These are phyloP conservation scores for Vigna nakashimae DNA, from an alignment of 306 rosid genomes.

Conservation along the genomic window DNA sequence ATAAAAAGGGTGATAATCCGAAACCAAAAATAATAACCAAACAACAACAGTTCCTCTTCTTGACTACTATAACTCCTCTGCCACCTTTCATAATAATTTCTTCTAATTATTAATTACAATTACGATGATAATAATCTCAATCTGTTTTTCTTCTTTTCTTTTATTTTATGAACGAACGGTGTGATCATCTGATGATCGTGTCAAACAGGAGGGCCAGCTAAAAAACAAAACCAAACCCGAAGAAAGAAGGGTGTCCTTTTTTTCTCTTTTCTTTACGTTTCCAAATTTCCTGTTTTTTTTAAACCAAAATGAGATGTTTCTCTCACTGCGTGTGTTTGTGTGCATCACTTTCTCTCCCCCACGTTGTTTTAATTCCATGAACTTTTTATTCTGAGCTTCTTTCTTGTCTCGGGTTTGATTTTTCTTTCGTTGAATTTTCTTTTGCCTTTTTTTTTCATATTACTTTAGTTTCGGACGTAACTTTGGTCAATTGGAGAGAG, in stretches of 20 bases:
- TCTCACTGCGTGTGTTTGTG: slow-evolving; percentile 26
- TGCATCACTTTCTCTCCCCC: slow-evolving; percentile 17
- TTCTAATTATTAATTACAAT: slow-evolving; percentile 32
- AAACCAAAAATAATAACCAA: slow-evolving; percentile 54
- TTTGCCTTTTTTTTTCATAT: not conserved
- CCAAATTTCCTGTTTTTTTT: not conserved
- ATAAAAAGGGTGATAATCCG: slow-evolving; percentile 46
- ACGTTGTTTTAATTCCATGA: slow-evolving; percentile 51
- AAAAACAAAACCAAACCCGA: slow-evolving; percentile 34
- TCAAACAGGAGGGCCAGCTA: slow-evolving; percentile 52
- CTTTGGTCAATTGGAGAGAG: slow-evolving; percentile 36
- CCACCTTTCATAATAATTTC: slow-evolving; percentile 75
- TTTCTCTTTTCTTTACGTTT: slow-evolving; percentile 25
- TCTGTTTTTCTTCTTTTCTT: slow-evolving; percentile 38
- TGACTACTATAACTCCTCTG: slow-evolving; percentile 65
- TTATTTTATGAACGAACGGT: slow-evolving; percentile 52
- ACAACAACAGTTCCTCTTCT: slow-evolving; percentile 63
- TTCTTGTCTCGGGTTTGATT: slow-evolving; percentile 27
- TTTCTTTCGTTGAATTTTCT: slow-evolving; percentile 9
- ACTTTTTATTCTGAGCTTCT: slow-evolving; percentile 44
- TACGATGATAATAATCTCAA: not conserved
- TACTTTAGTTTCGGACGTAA: not conserved
- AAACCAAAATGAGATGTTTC: slow-evolving; percentile 38
- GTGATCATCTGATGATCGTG: slow-evolving; percentile 47
- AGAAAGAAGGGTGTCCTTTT: slow-evolving; percentile 15